Evolutionary conservation across 1,284 basidiomycete genomes (phyloP), one percentile per base, ranked within the genome.

Genomic region (Pascua guehoae): DNA sequence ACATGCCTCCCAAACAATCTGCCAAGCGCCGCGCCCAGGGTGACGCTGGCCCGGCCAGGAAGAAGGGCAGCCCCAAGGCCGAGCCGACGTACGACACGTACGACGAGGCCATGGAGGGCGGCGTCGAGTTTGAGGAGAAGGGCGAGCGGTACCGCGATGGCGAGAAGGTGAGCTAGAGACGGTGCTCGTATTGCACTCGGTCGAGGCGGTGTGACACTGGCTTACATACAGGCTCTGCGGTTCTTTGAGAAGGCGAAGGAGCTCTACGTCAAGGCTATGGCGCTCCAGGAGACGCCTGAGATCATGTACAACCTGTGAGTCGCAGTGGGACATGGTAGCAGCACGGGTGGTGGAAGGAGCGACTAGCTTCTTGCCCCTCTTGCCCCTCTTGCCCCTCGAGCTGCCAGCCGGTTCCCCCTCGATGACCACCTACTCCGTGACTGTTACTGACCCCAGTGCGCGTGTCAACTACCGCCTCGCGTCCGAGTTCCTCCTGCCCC

Each of bases 41-140:
- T 32, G 55, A 54, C 49, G 18, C 41, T 42, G 57, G 54, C 17
- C 61, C 65, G 16, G 61, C 53, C 17, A 70, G 66, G 51, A 73
- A 72, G 53, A 48, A 51, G 5, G 66, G 66, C 18, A 70, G 68
- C 39, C 62, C 64, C 41, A 66, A 68, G 43, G 4, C 24, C 7
- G 72, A 73, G 54, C 63, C 63, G 38, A 72, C 70, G 1, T 76
- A 77, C 60, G 73, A 76, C 45, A 74, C 74, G 11, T 75, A 70
- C 53, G 75, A 77, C 47, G 74, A 76, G 43, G 72, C 72, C n/a
- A 55, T 77, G 51, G 75, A 77, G 50, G 74, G 71, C 24, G 77
- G 71, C n/a, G 70, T 78, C 44, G 68, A 72, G 41, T 67, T 68
- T 57, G 77, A 79, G 58, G 77, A 79, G 64, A 76, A 77, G 65